Conservation (phyloP, 2,329 filamentous ascomycete species). For the Fonsecaea pugnacius region DNA sequence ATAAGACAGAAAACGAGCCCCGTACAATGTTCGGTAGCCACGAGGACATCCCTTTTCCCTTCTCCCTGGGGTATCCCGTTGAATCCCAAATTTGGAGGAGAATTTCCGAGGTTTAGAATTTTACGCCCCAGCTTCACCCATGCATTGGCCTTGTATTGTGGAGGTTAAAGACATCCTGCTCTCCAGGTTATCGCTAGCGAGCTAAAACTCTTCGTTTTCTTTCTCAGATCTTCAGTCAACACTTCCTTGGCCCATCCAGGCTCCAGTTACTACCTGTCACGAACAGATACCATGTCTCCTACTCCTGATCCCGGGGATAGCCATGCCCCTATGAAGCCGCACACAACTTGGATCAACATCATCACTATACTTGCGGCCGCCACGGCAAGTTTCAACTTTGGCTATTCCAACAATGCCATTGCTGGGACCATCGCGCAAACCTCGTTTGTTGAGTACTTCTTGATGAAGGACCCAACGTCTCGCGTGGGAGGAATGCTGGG, state of each 20-base stretch:
- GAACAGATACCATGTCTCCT: neutral
- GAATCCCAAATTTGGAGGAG: conserved; percentile 3
- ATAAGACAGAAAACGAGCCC: neutral
- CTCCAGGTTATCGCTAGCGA: neutral
- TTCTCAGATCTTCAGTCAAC: neutral
- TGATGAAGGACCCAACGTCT: conserved; percentile 7
- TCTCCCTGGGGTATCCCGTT: conserved; percentile 2
- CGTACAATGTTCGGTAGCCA: neutral
- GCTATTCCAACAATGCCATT: conserved; percentile 27
- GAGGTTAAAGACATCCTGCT: neutral
- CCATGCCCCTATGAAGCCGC: conserved; percentile 4
- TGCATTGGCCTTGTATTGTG: neutral
- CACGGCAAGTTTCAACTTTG: conserved; percentile 22
- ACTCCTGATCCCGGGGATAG: neutral
- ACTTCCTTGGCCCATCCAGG: neutral
- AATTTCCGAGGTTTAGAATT: conserved; percentile 4
- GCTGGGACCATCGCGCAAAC: conserved; percentile 43
- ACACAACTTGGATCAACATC: conserved; percentile 23
- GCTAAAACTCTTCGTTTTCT: neutral
- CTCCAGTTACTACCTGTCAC: neutral
- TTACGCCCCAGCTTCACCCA: neutral
- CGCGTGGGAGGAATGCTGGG: conserved; percentile 23
- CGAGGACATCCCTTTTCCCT: neutral
- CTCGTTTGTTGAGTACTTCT: conserved; percentile 46
- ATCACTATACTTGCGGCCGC: conserved; percentile 14